These are phyloP conservation scores for Melaleuca quinquenervia DNA, from an alignment of 345 rosid species.

Conservation along the genomic window DNA sequence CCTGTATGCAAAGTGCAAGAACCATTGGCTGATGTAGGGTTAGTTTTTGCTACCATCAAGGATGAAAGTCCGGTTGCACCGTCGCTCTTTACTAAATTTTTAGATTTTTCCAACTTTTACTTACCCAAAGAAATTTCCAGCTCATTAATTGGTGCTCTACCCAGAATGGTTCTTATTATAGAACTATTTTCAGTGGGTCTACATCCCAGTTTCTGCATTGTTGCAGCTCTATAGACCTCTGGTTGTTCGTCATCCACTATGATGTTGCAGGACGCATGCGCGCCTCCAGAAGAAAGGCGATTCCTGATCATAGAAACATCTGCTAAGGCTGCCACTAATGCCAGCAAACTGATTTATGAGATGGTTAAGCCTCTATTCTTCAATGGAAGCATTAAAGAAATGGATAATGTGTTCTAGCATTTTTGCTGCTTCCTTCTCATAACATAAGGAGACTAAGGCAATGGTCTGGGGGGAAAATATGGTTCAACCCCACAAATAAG, in stretches of 20 bases:
- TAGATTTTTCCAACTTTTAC: not conserved
- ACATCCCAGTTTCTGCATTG: not conserved
- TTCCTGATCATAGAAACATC: slow-evolving; percentile 85
- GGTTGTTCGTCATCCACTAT: not conserved
- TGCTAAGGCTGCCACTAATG: slow-evolving; percentile 67
- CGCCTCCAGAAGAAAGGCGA: slow-evolving; percentile 63
- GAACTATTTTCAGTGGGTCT: not conserved
- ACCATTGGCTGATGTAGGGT: not conserved
- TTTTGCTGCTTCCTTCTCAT: too few relatives aligned
- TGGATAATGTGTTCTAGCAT: too few relatives aligned
- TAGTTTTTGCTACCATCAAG: not conserved
- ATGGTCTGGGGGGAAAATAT: too few relatives aligned
- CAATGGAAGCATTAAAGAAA: too few relatives aligned
- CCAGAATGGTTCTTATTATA: not conserved
- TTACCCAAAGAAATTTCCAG: not conserved
- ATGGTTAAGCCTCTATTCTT: too few relatives aligned
- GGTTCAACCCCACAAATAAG: too few relatives aligned
- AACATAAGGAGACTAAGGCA: too few relatives aligned
- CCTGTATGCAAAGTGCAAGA: not conserved
- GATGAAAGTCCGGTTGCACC: not conserved
- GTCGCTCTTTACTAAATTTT: too few relatives aligned
- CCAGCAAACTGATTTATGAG: too few relatives aligned
- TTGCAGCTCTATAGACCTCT: not conserved
- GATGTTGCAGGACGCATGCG: slow-evolving; percentile 56
- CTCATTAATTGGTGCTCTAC: not conserved